Base-by-base conservation (phyloP, 2,329 filamentous ascomycete species). In the Fusarium irregulare region DNA sequence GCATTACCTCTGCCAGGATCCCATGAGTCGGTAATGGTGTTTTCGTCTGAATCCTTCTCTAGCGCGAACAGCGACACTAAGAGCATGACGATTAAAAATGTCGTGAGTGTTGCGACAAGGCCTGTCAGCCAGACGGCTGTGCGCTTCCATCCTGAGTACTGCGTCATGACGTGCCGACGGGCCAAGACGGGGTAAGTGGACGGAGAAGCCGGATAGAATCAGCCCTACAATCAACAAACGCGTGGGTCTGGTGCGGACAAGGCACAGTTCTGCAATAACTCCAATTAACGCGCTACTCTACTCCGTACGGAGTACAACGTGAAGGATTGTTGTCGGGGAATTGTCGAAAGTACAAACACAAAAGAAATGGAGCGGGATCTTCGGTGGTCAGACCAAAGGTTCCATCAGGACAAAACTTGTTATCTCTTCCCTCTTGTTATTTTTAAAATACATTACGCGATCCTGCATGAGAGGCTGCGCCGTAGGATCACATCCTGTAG, bases 21-120 rank as follows among this genome's bases (percentile, higher is more conserved):
- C 11, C 34, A 20, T 6, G 1, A 11, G 16, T 1, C 4, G 6
- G 2, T 16, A 11, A 30, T 2, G 1, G 34, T 37, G 10, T 14
- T 13, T 3, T 67, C n/a, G 18, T 37, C 34, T 3, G 34, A n/a
- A 4, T 57, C 34, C 4, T n/a, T 48, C 13, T 57, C 4, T 3
- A 67, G 51, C 4, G 21, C 25, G 18, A 67, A 63, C 8, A 67
- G 63, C 7, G 64, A 67, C 23, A 67, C 64, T 8, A 67, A 67
- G 4, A 67, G 57, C 30, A 49, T 25, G 3, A 57, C 56, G 1
- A 62, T 12, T 3, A 67, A 20, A 2, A 67, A 44, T 0, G 46
- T 66, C 2, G 63, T 67, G 6, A 67, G 63, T 0, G 57, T 53
- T 1, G 46, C 42, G 28, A 68, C 48, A 11, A 68, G 45, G 16